Conservation (phyloP, 2,329 filamentous ascomycete genomes). For the Ophioceras dolichostomum region DNA sequence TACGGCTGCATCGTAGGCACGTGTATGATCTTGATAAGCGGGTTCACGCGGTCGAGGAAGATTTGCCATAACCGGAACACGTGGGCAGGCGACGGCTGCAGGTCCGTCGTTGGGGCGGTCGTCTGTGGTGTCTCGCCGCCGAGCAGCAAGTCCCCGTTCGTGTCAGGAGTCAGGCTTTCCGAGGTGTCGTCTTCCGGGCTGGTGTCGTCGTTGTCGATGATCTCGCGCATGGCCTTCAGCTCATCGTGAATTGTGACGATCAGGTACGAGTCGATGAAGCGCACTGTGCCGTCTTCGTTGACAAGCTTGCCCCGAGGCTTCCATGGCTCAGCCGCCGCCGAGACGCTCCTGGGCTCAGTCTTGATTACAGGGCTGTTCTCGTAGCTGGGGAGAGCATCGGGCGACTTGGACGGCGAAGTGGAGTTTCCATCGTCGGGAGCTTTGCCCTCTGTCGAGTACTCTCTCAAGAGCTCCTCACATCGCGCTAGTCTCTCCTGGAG, state of each 20-base stretch:
- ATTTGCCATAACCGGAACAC: constrained; percentile 64
- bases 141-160: constrained; percentile 38
- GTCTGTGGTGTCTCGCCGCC: constrained; percentile 24
- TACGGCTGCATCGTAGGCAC: constrained; percentile 55
- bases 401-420: constrained; percentile 10
- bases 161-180: constrained; percentile 37
- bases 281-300: constrained; percentile 40
- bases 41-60: constrained; percentile 64
- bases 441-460: constrained; percentile 31
- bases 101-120: constrained; percentile 23
- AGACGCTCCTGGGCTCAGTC: constrained; percentile 18
- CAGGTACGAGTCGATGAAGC: constrained; percentile 45
- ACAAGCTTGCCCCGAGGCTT: constrained; percentile 40
- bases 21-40: constrained; percentile 60
- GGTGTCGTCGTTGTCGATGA: constrained; percentile 41
- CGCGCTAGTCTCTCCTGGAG: constrained; percentile 46
- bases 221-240: constrained; percentile 47
- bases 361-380: constrained; percentile 13
- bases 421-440: constrained; percentile 6
- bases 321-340: constrained; percentile 16
- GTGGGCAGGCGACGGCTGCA: constrained; percentile 54
- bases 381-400: constrained; percentile 2
- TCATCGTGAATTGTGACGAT: constrained; percentile 43
- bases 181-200: constrained; percentile 28
- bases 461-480: constrained; percentile 45